Conservation (phyloP, 2,329 filamentous ascomycete genomes). For the Xylaria sp. region DNA sequence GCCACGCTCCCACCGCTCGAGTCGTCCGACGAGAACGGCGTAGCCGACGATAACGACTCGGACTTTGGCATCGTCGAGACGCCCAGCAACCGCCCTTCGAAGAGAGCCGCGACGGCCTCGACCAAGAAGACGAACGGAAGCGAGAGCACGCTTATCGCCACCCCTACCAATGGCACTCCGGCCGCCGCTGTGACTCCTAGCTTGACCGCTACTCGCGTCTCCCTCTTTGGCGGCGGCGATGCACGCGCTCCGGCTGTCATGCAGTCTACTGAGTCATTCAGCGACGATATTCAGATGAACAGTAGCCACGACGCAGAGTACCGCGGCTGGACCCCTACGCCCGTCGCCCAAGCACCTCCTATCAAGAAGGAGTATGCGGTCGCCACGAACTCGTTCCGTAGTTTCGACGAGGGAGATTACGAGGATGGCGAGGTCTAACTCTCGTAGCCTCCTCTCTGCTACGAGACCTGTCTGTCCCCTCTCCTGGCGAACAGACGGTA, state of each 20-base stretch:
- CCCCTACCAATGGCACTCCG: neutral
- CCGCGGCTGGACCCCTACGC: neutral
- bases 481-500: neutral
- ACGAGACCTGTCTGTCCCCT: neutral
- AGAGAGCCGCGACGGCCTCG: slow-evolving; percentile 23
- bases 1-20: slow-evolving; percentile 38
- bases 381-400: slow-evolving; percentile 3
- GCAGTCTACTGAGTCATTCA: neutral
- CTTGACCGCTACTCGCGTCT: neutral
- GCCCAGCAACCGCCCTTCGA: slow-evolving; percentile 31
- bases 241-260: neutral
- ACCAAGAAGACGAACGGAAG: slow-evolving; percentile 3
- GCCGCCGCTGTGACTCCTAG: slow-evolving; percentile 15
- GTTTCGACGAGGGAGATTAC: neutral
- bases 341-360: neutral
- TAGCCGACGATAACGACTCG: slow-evolving; percentile 12
- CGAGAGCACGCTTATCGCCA: neutral
- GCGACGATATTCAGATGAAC: neutral
- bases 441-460: neutral
- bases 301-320: neutral
- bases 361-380: slow-evolving; percentile 20
- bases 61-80: slow-evolving; percentile 19
- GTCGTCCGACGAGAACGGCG: slow-evolving; percentile 42
- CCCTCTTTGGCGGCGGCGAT: slow-evolving; percentile 36
- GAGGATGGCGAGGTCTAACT: slow-evolving; percentile 37